These are phyloP conservation scores for Royoungia palumana DNA, from an alignment of 768 basidiomycete genomes.

Conservation along the genomic window DNA sequence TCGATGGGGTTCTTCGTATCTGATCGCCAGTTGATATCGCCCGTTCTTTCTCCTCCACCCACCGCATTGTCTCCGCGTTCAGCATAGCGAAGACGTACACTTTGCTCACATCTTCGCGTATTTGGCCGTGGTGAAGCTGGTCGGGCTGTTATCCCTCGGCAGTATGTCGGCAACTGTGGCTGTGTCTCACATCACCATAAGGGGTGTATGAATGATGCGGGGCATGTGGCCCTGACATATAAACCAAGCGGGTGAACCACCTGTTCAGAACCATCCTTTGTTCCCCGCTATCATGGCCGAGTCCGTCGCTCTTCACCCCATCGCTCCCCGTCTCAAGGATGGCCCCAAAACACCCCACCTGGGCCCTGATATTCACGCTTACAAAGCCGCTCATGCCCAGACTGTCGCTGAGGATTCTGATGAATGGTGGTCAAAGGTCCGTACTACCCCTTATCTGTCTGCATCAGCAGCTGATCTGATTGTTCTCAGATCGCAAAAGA, in stretches of 20 bases:
- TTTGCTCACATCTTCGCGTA: neutral
- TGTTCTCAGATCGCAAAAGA: slow-evolving; percentile 60
- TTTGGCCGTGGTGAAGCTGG: neutral
- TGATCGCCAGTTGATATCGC: neutral
- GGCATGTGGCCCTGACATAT: slow-evolving; percentile 10
- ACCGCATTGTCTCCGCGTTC: slow-evolving; percentile 26
- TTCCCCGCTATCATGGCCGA: slow-evolving; percentile 39
- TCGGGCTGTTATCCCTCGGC: neutral
- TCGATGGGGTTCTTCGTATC: too few relatives aligned
- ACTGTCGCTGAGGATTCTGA: slow-evolving; percentile 78
- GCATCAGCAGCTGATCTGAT: neutral
- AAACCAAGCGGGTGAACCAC: slow-evolving; percentile 5
- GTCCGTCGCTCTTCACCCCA: slow-evolving; percentile 51
- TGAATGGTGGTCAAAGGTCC: slow-evolving; percentile 86
- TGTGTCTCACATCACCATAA: slow-evolving; percentile 14
- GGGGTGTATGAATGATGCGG: slow-evolving; percentile 2
- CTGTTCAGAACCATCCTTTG: neutral
- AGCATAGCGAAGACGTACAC: too few relatives aligned
- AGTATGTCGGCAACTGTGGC: slow-evolving; percentile 9
- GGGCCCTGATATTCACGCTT: slow-evolving; percentile 75
- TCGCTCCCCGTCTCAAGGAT: slow-evolving; percentile 69
- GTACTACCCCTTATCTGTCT: neutral
- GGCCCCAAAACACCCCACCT: slow-evolving; percentile 71
- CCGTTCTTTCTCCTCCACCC: slow-evolving; percentile 23
- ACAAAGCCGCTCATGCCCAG: slow-evolving; percentile 59